phyloP scores from a whole-genome alignment of 2,329 filamentous ascomycete genomes.

The Colletotrichum sp. region DNA sequence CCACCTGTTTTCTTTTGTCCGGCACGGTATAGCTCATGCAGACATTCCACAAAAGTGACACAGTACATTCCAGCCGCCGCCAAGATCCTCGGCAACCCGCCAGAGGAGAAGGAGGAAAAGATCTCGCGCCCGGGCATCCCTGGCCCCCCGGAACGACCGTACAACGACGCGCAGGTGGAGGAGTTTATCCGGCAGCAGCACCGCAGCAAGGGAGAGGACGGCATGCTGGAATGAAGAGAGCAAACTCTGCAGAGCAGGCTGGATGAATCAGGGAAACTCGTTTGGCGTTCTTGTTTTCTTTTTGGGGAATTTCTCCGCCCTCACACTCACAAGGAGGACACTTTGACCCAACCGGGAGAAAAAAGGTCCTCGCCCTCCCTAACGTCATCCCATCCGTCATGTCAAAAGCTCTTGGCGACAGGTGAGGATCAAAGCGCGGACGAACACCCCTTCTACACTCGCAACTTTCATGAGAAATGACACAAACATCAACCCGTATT shows the following conservation, averaged over 20 bases:
- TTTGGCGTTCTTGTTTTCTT: not conserved
- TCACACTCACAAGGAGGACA: not conserved
- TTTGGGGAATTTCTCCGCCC: not conserved
- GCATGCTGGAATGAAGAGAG: constrained; percentile 22
- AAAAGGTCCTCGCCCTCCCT: not conserved
- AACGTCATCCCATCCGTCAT: not conserved
- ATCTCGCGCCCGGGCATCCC: constrained; percentile 28
- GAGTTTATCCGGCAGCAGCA: constrained; percentile 60
- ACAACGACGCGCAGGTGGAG: constrained; percentile 54
- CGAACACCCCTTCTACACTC: not conserved
- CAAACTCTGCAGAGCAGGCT: not conserved
- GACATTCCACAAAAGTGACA: constrained; percentile 35
- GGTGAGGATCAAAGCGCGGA: not conserved
- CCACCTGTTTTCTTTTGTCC: not conserved
- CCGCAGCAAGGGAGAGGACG: constrained; percentile 44
- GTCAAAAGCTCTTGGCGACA: not conserved
- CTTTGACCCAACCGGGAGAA: not conserved
- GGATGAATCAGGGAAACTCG: not conserved
- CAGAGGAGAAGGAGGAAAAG: constrained; percentile 26
- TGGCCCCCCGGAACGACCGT: constrained; percentile 47
- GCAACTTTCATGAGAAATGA: not conserved
- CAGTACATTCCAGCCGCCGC: constrained; percentile 48
- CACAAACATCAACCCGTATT: too few species aligned
- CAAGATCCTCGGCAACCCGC: constrained; percentile 42
- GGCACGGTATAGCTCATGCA: constrained; percentile 2